Conservation (phyloP, 306 rosid species). For the Trifolium pratense region DNA sequence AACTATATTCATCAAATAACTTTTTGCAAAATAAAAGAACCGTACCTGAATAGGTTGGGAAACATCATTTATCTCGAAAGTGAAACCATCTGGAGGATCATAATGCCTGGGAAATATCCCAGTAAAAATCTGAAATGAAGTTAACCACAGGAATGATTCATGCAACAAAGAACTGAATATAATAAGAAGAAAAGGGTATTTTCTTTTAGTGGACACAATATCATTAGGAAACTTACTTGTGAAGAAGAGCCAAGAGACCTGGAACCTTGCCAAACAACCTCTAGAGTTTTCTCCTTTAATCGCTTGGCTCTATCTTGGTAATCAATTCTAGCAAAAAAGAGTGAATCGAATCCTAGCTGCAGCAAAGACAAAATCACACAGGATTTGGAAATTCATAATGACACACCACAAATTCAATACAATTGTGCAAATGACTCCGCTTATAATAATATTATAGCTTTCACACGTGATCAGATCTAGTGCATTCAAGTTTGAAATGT, state of each 20-base stretch:
- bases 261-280: slow-evolving; percentile 80
- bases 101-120: slow-evolving; percentile 82
- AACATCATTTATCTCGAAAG: slow-evolving; percentile 80
- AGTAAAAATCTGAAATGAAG: slow-evolving; percentile 69
- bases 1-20: not conserved
- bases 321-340: slow-evolving; percentile 85
- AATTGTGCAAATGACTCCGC: slow-evolving; percentile 2
- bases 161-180: slow-evolving; percentile 8
- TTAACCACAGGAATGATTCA: slow-evolving; percentile 29
- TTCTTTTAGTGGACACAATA: slow-evolving; percentile 20
- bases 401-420: slow-evolving; percentile 16
- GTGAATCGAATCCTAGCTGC: slow-evolving; percentile 90
- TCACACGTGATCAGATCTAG: slow-evolving; percentile 10
- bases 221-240: slow-evolving; percentile 59
- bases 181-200: not conserved
- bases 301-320: slow-evolving; percentile 87
- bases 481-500: slow-evolving; percentile 17
- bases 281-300: slow-evolving; percentile 70
- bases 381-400: slow-evolving; percentile 26
- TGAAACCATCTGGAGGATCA: slow-evolving; percentile 90
- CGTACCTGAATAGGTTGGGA: slow-evolving; percentile 68
- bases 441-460: not conserved
- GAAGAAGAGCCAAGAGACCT: slow-evolving; percentile 78
- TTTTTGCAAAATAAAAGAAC: slow-evolving; percentile 24
- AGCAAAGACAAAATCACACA: slow-evolving; percentile 38